Conservation (phyloP, 768 basidiomycete species). For the Phaeotremella skinneri region DNA sequence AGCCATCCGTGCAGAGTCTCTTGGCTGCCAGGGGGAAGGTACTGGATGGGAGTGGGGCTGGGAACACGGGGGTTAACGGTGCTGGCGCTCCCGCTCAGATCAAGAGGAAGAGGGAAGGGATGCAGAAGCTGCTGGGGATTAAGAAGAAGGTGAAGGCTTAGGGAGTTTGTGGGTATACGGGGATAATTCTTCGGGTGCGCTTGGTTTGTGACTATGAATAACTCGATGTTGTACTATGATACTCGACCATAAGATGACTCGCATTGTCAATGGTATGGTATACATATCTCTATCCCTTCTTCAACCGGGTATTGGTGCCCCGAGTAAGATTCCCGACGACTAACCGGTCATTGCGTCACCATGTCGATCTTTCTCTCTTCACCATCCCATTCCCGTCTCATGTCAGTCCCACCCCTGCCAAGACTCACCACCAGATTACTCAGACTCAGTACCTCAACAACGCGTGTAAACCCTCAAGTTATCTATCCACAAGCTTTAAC, state of each 20-base stretch:
- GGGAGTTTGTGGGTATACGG: not conserved
- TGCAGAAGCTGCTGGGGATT: slow-evolving; percentile 43
- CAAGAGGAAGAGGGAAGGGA: slow-evolving; percentile 38
- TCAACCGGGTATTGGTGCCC: not conserved
- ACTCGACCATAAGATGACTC: too few species aligned
- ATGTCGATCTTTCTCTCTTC: not conserved
- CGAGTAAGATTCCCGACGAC: not conserved
- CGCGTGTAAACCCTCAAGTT: too few species aligned
- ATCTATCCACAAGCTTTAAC: too few species aligned
- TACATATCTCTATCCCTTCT: not conserved
- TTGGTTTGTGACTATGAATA: not conserved
- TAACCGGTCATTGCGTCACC: not conserved
- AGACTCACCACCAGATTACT: too few species aligned
- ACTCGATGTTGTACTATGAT: too few species aligned
- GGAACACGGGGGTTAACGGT: slow-evolving; percentile 1
- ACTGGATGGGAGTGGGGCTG: slow-evolving; percentile 17
- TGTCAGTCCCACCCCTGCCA: too few species aligned
- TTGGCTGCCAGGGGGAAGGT: slow-evolving; percentile 45
- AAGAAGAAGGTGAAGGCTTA: slow-evolving; percentile 39
- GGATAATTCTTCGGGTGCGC: not conserved
- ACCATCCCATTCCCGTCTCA: too few species aligned
- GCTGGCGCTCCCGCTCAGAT: slow-evolving; percentile 20
- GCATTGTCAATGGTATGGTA: too few species aligned
- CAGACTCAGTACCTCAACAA: too few species aligned
- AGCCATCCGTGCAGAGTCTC: slow-evolving; percentile 48